Evolutionary conservation across 2,329 filamentous ascomycete genomes (phyloP).

Genomic region (Colletotrichum shisoi): DNA sequence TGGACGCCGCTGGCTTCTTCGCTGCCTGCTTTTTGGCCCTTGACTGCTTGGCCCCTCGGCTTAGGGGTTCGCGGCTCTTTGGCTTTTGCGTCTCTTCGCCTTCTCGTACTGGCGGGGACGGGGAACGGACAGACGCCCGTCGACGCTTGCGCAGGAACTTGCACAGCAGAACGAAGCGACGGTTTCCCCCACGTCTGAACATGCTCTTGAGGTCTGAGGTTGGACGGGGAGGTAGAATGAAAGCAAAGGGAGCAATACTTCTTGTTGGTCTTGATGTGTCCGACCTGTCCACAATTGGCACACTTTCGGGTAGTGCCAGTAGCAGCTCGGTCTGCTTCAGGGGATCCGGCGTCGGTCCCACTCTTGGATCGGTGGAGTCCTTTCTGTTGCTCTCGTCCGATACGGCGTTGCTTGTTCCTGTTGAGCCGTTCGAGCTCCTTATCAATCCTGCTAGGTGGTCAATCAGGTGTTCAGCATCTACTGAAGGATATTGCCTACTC

Average conservation of each 20-base stretch:
- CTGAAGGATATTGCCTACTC: constrained; percentile 36
- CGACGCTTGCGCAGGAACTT: constrained; percentile 25
- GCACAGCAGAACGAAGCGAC: constrained; percentile 30
- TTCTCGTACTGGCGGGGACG: constrained; percentile 25
- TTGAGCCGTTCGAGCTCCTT: constrained; percentile 83
- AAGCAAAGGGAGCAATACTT: constrained; percentile 69
- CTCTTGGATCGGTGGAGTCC: constrained; percentile 58
- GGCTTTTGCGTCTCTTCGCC: constrained; percentile 8
- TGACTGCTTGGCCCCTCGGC: not conserved
- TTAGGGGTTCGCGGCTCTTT: not conserved
- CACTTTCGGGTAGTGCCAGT: constrained; percentile 86
- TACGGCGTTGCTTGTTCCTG: constrained; percentile 88
- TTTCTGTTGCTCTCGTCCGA: constrained; percentile 91
- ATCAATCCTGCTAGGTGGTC: constrained; percentile 61
- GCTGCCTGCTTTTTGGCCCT: not conserved
- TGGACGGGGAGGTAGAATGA: constrained; percentile 42
- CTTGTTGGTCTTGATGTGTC: constrained; percentile 99
- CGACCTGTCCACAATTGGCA: constrained; percentile 94
- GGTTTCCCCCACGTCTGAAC: constrained; percentile 36
- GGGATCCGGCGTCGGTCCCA: constrained; percentile 57
- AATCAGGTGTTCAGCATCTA: constrained; percentile 40
- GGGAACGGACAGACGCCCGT: constrained; percentile 33
- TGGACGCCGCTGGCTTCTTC: constrained; percentile 15
- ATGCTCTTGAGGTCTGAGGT: constrained; percentile 21
- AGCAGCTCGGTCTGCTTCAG: constrained; percentile 61